Base-by-base conservation (phyloP, 768 basidiomycete genomes). In the Psilocybe cubensis region DNA sequence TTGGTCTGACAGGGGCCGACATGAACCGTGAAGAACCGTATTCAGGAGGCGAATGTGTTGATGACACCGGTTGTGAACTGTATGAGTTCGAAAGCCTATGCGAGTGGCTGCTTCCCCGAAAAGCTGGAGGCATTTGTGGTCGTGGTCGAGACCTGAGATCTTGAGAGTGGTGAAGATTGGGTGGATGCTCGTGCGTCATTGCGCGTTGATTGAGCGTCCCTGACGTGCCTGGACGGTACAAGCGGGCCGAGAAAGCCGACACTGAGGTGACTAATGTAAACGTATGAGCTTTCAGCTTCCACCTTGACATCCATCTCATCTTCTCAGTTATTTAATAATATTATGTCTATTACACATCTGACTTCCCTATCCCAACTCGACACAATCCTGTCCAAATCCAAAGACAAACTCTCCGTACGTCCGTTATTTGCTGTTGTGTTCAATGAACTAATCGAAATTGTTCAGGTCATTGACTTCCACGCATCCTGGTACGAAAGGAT, bases 381-480 rank as follows among this genome's bases (percentile, higher is more conserved):
- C 50, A 70, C 69, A 6, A 77, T 89, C 42, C 70, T 92, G 24
- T 77, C 79, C 6, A 80, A 82, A 63, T 83, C 83, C 3, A 80
- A 79, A 56, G 79, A 82, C 52, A 91, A 90, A 67, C 68, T 92
- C 25, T 81, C 88, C 21, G 91, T 91, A 53, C 59, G 75, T 55
- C 44, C 28, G 27, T 53, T 23, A 27, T 38, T 49, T 40, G 5
- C 18, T 2, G 10, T 23, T 45, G 40, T 52, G 44, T 10, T 27
- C 29, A 47, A 42, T 29, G 23, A 28, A 47, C 27, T 56, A 31
- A 43, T 59, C 35, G 41, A 40, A 46, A 40, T 20, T 27, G 27
- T 53, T 20, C 56, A 91, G 90, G 87, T 94, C 57, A 91, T 94
- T 58, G 92, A 94, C 72, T 94, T 94, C 66, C 89, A 92, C 70